These are phyloP conservation scores for Botrytis hyacinthi DNA, from an alignment of 2,329 filamentous ascomycete genomes.

Conservation along the genomic window DNA sequence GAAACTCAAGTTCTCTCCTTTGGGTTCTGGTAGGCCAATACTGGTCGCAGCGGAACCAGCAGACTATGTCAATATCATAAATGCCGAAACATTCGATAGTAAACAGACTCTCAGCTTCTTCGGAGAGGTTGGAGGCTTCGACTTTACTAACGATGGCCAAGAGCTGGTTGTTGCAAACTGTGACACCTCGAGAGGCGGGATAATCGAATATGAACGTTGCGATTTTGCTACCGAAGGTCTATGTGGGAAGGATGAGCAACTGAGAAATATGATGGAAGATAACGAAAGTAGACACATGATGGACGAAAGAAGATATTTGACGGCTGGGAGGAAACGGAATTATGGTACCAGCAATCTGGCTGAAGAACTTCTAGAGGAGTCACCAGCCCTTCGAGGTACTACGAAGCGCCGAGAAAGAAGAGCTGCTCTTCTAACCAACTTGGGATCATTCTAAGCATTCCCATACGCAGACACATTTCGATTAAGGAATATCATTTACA, in stretches of 20 bases:
- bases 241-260: constrained; percentile 10
- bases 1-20: constrained; percentile 68
- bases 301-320: neutral
- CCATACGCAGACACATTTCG: neutral
- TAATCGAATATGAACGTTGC: constrained; percentile 40
- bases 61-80: constrained; percentile 69
- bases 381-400: constrained; percentile 6
- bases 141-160: constrained; percentile 64
- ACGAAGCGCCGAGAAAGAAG: constrained; percentile 18
- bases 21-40: constrained; percentile 63
- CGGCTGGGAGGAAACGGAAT: constrained; percentile 12
- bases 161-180: constrained; percentile 67
- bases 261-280: neutral
- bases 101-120: constrained; percentile 73
- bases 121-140: constrained; percentile 69
- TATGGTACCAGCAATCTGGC: neutral
- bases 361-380: constrained; percentile 8
- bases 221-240: constrained; percentile 29
- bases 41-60: constrained; percentile 74
- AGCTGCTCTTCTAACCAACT: constrained; percentile 3
- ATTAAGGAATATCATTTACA: neutral
- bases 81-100: constrained; percentile 61
- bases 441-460: constrained; percentile 8
- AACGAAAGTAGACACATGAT: neutral
- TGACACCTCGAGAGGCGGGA: constrained; percentile 63